Conservation (phyloP, 495 filamentous ascomycete genomes). For the Podospora pseudocomata region DNA sequence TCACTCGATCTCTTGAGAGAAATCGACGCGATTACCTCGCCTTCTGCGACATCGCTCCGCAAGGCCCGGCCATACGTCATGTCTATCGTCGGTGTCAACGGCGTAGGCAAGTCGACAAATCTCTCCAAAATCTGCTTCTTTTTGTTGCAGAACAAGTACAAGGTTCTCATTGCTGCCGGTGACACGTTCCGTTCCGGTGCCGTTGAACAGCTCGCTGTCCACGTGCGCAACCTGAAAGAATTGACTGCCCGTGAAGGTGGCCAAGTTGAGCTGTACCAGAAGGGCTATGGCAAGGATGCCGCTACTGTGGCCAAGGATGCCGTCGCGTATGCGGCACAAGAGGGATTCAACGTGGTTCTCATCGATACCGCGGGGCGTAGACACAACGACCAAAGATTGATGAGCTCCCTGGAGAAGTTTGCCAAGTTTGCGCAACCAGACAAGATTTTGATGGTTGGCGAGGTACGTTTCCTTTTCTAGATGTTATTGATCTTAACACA, state of each 20-base stretch:
- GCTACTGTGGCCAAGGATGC: conserved; percentile 94
- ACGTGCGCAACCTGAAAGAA: conserved; percentile 86
- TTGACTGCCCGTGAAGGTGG: conserved; percentile 77
- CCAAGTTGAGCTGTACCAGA: conserved; percentile 84
- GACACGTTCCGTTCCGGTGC: conserved; percentile 98
- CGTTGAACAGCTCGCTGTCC: conserved; percentile 93
- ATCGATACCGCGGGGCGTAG: conserved; percentile 94
- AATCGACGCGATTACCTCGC: conserved; percentile 73
- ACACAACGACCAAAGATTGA: conserved; percentile 91
- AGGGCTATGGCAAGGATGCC: conserved; percentile 96
- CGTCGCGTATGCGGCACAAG: conserved; percentile 67
- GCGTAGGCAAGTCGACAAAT: conserved; percentile 96
- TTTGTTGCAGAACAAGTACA: conserved; percentile 91
- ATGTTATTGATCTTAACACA: background rate
- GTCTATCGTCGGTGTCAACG: conserved; percentile 96
- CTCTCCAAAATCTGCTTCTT: conserved; percentile 97
- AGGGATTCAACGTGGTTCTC: conserved; percentile 86
- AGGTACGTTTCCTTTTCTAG: conserved; percentile 44
- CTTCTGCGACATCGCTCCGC: conserved; percentile 51
- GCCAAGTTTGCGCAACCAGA: conserved; percentile 92
- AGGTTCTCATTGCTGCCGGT: conserved; percentile 90
- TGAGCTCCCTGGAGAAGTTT: conserved; percentile 95
- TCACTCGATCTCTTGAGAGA: conserved; percentile 92
- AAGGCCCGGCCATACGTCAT: conserved; percentile 85
- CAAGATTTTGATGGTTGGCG: conserved; percentile 98